Conservation (phyloP, 2,329 filamentous ascomycete genomes). For the Penicillium sp. region DNA sequence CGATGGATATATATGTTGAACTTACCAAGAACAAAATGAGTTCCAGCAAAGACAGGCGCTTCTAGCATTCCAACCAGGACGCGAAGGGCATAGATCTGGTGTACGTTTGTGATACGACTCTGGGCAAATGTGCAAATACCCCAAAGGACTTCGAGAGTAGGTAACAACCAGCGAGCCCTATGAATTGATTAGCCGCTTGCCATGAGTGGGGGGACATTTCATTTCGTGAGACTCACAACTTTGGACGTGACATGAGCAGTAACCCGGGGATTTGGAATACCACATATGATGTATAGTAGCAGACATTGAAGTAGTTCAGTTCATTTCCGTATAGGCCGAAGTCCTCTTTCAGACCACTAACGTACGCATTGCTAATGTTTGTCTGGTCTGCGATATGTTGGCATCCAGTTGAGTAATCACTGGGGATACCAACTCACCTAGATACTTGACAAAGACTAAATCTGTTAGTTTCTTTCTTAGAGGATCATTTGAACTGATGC, state of each 20-base stretch:
- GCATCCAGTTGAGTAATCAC: background rate
- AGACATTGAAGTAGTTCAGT: slow-evolving; percentile 33
- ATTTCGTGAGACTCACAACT: slow-evolving; percentile 16
- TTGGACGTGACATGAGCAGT: slow-evolving; percentile 31
- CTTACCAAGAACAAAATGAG: slow-evolving; percentile 32
- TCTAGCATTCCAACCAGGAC: slow-evolving; percentile 37
- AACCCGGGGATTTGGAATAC: slow-evolving; percentile 32
- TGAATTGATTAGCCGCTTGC: background rate
- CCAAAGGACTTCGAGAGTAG: slow-evolving; percentile 34
- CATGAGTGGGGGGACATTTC: background rate
- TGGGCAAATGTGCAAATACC: slow-evolving; percentile 37
- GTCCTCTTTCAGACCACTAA: slow-evolving; percentile 34
- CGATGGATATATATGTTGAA: background rate
- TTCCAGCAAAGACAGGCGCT: slow-evolving; percentile 34
- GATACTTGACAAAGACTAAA: slow-evolving; percentile 28
- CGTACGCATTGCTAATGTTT: slow-evolving; percentile 37
- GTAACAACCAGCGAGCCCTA: slow-evolving; percentile 31
- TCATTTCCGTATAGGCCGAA: slow-evolving; percentile 32
- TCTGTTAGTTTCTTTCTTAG: background rate
- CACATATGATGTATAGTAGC: slow-evolving; percentile 32
- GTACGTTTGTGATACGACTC: slow-evolving; percentile 31
- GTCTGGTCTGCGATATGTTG: slow-evolving; percentile 24
- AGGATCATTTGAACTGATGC: background rate
- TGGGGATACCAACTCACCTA: slow-evolving; percentile 16
- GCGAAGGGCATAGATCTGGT: slow-evolving; percentile 35